Evolutionary conservation across 2,329 filamentous ascomycete genomes (phyloP).

Genomic region (Epichloe gansuensis): DNA sequence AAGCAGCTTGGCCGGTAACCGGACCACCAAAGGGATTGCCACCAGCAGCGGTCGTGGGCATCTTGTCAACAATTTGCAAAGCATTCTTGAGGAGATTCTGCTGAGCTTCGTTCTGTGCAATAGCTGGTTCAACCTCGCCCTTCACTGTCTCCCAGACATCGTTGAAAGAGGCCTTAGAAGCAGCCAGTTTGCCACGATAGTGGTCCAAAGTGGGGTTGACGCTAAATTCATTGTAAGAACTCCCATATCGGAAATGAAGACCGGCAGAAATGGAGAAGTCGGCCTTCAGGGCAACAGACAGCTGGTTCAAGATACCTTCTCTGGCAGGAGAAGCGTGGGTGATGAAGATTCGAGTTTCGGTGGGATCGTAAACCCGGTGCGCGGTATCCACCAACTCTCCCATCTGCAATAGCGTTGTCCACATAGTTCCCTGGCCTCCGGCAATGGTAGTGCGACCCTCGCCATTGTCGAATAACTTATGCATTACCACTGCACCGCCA

Average conservation of each 20-base stretch:
- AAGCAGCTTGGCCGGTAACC: constrained; percentile 53
- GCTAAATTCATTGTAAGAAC: constrained; percentile 99
- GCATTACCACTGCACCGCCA: constrained; percentile 96
- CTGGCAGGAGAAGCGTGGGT: constrained; percentile 94
- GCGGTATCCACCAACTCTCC: constrained; percentile 95
- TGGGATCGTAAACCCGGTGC: constrained; percentile 95
- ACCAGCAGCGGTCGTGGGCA: constrained; percentile 88
- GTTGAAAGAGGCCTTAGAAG: constrained; percentile 96
- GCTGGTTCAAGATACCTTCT: constrained; percentile 92
- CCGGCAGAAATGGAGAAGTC: constrained; percentile 97
- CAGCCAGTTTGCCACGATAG: constrained; percentile 94
- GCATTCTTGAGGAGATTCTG: constrained; percentile 86
- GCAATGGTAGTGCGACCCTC: constrained; percentile 97
- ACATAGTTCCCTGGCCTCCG: constrained; percentile 97
- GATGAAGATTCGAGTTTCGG: constrained; percentile 90
- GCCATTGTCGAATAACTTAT: constrained; percentile 98
- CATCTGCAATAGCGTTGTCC: constrained; percentile 97
- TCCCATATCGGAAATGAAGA: constrained; percentile 95
- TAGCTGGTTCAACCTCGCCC: constrained; percentile 85
- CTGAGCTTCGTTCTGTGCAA: constrained; percentile 85
- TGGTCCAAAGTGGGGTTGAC: constrained; percentile 97
- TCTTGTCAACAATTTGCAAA: constrained; percentile 89
- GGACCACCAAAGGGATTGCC: constrained; percentile 94
- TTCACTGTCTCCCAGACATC: constrained; percentile 99
- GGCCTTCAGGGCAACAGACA: constrained; percentile 92